Base-by-base conservation (phyloP, 2,329 filamentous ascomycete genomes). In the Fusarium sp. region DNA sequence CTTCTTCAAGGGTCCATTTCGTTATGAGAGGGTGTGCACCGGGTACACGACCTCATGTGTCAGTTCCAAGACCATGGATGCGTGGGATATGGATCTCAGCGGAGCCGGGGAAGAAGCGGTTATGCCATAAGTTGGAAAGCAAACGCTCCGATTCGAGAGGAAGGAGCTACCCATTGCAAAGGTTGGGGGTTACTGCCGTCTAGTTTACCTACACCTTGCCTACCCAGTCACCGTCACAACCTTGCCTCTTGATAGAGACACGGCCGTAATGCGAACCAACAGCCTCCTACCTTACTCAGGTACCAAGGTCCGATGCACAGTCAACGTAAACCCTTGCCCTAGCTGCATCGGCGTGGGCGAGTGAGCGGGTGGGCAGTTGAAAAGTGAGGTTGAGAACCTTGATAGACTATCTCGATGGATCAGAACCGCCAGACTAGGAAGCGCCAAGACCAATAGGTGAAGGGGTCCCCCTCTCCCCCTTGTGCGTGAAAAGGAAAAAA, bases 381-480 rank as follows among this genome's bases (percentile, higher is more conserved):
- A 43, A 15, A 50, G 59, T 45, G 30, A 64, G 50, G 40, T 60
- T 25, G 65, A 77, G 75, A 77, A 77, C 75, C 75, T 37, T 66
- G 75, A 77, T 77, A 76, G 75, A 63, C 43, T 67, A 70, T 57
- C 47, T n/a, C 10, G 47, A 52, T 52, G 47, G 47, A 66, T 57
- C 57, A 50, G 65, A 60, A 40, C 56, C 47, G 30, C 47, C 10
- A 25, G 30, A 12, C 37, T 45, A 59, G 38, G 57, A 62, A 33
- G 32, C 35, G 68, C 68, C 69, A 68, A 65, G 47, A 27, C 50
- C 65, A 40, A 22, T 43, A 45, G 30, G 35, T 38, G 33, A 20
- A 25, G 32, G 20, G 30, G 30, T 32, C 6, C 37, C 37, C 35
- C 35, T 25, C 33, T n/a, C 22, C 30, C n/a, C 30, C 6, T 52